Conservation (phyloP, 2,329 filamentous ascomycete species). For the Ceratocystis eucalypticola region DNA sequence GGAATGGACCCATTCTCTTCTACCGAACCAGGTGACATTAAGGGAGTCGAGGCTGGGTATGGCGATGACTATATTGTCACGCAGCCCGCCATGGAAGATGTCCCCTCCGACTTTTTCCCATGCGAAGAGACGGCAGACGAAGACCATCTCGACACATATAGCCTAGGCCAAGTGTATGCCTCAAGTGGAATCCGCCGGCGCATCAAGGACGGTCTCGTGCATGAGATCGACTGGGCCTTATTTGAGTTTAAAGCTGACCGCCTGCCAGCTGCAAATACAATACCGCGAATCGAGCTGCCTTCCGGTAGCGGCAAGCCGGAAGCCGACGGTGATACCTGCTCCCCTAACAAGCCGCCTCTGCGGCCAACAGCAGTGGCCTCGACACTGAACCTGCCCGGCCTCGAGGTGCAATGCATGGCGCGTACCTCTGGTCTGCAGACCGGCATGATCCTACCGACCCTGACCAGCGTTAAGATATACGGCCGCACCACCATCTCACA, state of each 20-base stretch:
- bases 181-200: constrained; percentile 78
- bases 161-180: constrained; percentile 72
- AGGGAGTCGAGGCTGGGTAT: constrained; percentile 60
- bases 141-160: constrained; percentile 71
- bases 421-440: constrained; percentile 73
- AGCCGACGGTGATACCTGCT: constrained; percentile 10
- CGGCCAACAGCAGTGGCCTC: constrained; percentile 47
- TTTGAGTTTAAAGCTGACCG: constrained; percentile 66
- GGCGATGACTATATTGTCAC: constrained; percentile 71
- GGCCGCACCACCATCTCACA: constrained; percentile 70
- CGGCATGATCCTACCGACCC: constrained; percentile 61
- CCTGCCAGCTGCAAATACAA: constrained; percentile 56
- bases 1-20: constrained; percentile 25
- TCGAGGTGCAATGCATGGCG: constrained; percentile 76
- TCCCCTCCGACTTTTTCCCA: constrained; percentile 71
- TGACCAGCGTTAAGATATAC: constrained; percentile 77
- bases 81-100: constrained; percentile 80
- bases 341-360: constrained; percentile 28
- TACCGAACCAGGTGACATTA: constrained; percentile 58
- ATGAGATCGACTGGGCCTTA: constrained; percentile 93
- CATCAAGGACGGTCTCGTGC: constrained; percentile 55
- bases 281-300: constrained; percentile 32
- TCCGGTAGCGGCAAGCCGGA: constrained; percentile 18
- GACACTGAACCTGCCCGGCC: constrained; percentile 50
- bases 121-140: constrained; percentile 49